Base-by-base conservation (phyloP, 192 early-diverging fungal species). In the Entomortierella beljakovae region DNA sequence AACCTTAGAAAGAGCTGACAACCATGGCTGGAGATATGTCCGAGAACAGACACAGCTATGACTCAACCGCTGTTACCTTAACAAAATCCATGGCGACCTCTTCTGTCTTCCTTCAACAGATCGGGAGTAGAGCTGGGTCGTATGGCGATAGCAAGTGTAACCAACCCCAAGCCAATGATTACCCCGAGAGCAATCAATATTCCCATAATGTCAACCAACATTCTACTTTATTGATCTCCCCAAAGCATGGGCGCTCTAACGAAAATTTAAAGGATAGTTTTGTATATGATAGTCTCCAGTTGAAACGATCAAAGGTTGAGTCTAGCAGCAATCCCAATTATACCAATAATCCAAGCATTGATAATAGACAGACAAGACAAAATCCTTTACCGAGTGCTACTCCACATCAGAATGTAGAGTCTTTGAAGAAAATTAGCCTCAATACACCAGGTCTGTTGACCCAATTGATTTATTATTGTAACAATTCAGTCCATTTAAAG, bases 401-500 rank as follows among this genome's bases (percentile, higher is more conserved):
- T 15, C 7, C 22, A 0, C 50, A 2, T 18, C 8, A 18, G 16
- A 29, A 32, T 40, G 29, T 29, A 22, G 49, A 20, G n/a, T 11
- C 29, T 26, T 26, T 28, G 8, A 43, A 29, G 25, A 48, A 22
- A 23, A 1, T 22, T 26, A 23, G 37, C 22, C 15, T 26, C 23
- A 51, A 46, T 38, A 35, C 35, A 6, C 57, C 66, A 15, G 46
- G 46, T 51, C 32, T 52, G 23, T 46, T 28, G 20, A 59, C 66
- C 34, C 57, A 56, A 52, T 46, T 57, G 50, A 59, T 22, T 60
- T 59, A 46, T 22, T 46, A 32, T n/a, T 16, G 8, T 20, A n/a
- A 63, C 6, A 40, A 58, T 58, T 42, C 57, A 51, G 48, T n/a
- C 61, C 61, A 63, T n/a, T n/a, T n/a, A n/a, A n/a, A n/a, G n/a